phyloP scores from a whole-genome alignment of 2,329 filamentous ascomycete genomes.

The Rutstroemia sp. region DNA sequence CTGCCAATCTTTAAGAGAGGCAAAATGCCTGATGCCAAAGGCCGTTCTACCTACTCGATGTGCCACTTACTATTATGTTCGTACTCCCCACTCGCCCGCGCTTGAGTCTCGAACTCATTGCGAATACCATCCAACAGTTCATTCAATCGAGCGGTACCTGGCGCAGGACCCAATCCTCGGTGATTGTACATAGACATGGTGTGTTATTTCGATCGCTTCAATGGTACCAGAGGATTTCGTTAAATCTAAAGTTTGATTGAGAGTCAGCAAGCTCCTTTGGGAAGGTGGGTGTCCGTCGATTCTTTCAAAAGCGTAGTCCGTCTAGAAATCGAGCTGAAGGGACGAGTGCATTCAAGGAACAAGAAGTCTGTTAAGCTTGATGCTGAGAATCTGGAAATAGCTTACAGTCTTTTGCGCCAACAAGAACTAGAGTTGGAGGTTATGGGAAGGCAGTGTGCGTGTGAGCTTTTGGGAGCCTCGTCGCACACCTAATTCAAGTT shows the following conservation, averaged over 20 bases:
- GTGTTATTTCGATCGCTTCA: background rate
- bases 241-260: background rate
- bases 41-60: background rate
- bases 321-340: too few species aligned
- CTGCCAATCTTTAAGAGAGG: too few species aligned
- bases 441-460: background rate
- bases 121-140: slow-evolving; percentile 90
- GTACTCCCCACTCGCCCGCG: slow-evolving; percentile 74
- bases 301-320: background rate
- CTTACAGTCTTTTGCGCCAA: background rate
- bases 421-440: background rate
- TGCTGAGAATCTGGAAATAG: background rate
- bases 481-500: background rate
- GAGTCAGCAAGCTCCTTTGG: background rate
- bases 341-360: too few species aligned
- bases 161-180: slow-evolving; percentile 70
- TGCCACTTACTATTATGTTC: slow-evolving; percentile 81
- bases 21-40: too few species aligned
- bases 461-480: background rate
- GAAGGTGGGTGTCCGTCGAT: background rate
- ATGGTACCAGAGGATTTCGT: background rate
- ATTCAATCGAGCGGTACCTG: slow-evolving; percentile 62
- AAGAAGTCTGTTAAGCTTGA: too few species aligned
- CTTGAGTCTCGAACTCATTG: slow-evolving; percentile 81
- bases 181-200: slow-evolving; percentile 81